Percentiles rank a stretch among this genome's conserved stretches.
phyloP scores from a whole-genome alignment of 1,139 yeast genomes.

The Yamadazyma sp. region DNA sequence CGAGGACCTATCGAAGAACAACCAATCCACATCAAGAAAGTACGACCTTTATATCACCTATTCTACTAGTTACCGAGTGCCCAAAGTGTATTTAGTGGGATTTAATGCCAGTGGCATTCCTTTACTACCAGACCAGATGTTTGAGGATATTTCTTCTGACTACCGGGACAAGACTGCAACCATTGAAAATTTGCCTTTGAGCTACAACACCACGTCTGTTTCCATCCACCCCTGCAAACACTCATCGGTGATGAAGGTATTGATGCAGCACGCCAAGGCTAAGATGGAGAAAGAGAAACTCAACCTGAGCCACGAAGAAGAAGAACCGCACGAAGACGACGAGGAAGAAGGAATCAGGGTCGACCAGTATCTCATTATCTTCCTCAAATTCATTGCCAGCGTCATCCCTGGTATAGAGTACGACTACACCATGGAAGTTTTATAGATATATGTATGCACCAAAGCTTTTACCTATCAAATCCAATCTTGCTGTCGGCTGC shows the following conservation, averaged over 20 bases:
- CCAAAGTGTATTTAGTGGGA: slow-evolving; percentile 90
- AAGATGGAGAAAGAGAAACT: slow-evolving; percentile 18
- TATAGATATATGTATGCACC: slow-evolving; percentile 39
- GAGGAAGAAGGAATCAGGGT: slow-evolving; percentile 63
- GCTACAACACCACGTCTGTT: slow-evolving; percentile 74
- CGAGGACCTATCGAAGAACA: slow-evolving; percentile 32
- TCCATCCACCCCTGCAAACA: slow-evolving; percentile 97
- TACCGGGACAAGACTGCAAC: slow-evolving; percentile 96
- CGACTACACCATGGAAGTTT: slow-evolving; percentile 93
- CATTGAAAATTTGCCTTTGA: slow-evolving; percentile 87
- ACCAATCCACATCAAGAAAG: slow-evolving; percentile 51
- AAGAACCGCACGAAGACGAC: slow-evolving; percentile 12
- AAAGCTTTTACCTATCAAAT: too few species aligned
- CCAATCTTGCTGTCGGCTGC: too few species aligned
- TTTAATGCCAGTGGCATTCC: slow-evolving; percentile 84
- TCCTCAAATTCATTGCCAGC: slow-evolving; percentile 90
- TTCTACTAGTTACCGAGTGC: slow-evolving; percentile 93
- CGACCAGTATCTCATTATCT: slow-evolving; percentile 86
- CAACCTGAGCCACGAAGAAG: slow-evolving; percentile 27
- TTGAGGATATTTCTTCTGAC: slow-evolving; percentile 88
- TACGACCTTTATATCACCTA: slow-evolving; percentile 90
- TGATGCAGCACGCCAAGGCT: slow-evolving; percentile 55
- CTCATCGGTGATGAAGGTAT: slow-evolving; percentile 87
- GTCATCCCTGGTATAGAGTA: slow-evolving; percentile 98
- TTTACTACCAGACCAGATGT: slow-evolving; percentile 84